Evolutionary conservation across 768 basidiomycete genomes (phyloP), one percentile per base, ranked within the genome.

Genomic region (Tephrocybe sp.): DNA sequence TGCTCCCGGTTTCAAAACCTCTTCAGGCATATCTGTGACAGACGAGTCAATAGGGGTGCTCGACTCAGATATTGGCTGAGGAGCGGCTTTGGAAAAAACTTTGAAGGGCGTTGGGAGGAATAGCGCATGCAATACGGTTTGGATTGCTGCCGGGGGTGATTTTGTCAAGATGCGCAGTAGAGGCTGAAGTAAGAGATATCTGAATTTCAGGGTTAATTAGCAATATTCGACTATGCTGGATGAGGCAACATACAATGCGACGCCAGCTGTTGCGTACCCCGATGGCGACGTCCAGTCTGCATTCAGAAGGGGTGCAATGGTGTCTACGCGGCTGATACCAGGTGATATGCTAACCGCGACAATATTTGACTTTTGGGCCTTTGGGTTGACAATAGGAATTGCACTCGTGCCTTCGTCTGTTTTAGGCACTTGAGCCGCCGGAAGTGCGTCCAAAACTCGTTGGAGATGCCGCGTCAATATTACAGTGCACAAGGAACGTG

Each of bases 91-190:
- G 4, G 72, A 60, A 20, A 75, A 62, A 35, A 75, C 69, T 65
- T 88, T 89, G 70, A 88, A 84, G 2, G 88, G 87, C 3, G 86
- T 89, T 0, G 89, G 89, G 13, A 92, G 76, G 65, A 89, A 93
- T 12, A 96, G 77, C 0, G 78, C 85, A 54, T 92, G 92, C 3
- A 94, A 67, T n/a, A 93, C 72, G 2, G 83, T 78, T 62, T 96
- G 89, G n/a, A 88, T 70, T 0, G 85, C 71, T 7, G 80, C 70
- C 2, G 55, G 62, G 1, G 89, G 77, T 0, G 85, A 81, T 59
- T 94, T 94, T 5, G 84, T 80, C 57, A 89, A 64, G 38, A 94
- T 58, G 20, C 83, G 72, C 14, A 92, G 68, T 4, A 92, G 38
- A 0, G 90, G 91, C 51, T 84, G 83, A 6, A 84, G 58, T 5